These are phyloP conservation scores for Porphyrellus sp. DNA, from an alignment of 1,284 basidiomycete genomes.

Conservation along the genomic window DNA sequence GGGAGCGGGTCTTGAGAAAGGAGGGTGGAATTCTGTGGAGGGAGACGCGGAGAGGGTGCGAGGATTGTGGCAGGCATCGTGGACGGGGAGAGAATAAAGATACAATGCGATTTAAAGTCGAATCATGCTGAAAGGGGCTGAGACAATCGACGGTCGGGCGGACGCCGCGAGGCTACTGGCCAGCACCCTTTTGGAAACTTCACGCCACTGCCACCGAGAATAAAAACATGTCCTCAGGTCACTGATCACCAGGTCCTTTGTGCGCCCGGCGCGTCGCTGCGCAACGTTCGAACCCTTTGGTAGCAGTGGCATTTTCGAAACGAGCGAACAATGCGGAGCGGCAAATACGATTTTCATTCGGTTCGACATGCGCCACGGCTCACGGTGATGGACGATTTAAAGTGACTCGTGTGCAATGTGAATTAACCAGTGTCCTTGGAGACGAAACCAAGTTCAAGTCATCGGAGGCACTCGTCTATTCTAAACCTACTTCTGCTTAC, in stretches of 20 bases:
- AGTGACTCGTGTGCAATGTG: not conserved
- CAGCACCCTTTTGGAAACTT: constrained; percentile 23
- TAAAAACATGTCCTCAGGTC: not conserved
- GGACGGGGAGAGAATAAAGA: constrained; percentile 16
- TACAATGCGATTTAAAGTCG: constrained; percentile 24
- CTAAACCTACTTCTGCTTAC: not conserved
- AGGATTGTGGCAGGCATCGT: constrained; percentile 35
- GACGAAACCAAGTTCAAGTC: not conserved
- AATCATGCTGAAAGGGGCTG: constrained; percentile 22
- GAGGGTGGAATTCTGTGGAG: constrained; percentile 13
- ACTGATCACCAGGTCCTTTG: not conserved
- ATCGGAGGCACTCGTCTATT: not conserved
- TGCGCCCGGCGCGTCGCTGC: not conserved
- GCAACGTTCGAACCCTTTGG: not conserved
- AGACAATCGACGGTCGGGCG: constrained; percentile 24
- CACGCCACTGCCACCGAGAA: constrained; percentile 10
- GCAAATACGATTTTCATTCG: not conserved
- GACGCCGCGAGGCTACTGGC: constrained; percentile 27
- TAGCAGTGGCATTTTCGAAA: not conserved
- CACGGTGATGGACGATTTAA: too few species aligned
- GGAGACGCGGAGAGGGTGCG: constrained; percentile 32
- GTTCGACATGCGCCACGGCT: constrained; percentile 1
- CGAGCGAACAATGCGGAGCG: constrained; percentile 26
- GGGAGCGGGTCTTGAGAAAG: constrained; percentile 9
- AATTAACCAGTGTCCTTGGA: not conserved